Conservation (phyloP, 2,329 filamentous ascomycete species). For the Capronia coronata region DNA sequence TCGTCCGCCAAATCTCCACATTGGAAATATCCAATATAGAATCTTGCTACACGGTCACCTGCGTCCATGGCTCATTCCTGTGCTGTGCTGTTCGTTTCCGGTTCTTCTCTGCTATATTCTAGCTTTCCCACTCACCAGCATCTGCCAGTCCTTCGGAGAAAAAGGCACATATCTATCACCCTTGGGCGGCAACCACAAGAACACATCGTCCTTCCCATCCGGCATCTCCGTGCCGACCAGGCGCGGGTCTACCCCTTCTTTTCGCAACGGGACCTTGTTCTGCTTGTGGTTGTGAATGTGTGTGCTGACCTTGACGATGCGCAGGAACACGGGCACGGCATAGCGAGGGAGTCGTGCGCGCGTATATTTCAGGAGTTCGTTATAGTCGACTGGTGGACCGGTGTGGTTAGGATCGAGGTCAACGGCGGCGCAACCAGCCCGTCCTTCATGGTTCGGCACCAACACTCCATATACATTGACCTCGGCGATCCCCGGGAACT, state of each 20-base stretch:
- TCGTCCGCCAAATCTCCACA: no score
- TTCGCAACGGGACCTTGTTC: slow-evolving; percentile 61
- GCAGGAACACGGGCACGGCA: slow-evolving; percentile 67
- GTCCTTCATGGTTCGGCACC: slow-evolving; percentile 73
- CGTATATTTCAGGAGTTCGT: slow-evolving; percentile 53
- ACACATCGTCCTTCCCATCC: slow-evolving; percentile 33
- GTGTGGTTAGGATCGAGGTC: slow-evolving; percentile 46
- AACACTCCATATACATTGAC: slow-evolving; percentile 81
- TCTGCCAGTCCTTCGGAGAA: slow-evolving; percentile 16
- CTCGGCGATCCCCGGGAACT: slow-evolving; percentile 61
- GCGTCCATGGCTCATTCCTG: no score
- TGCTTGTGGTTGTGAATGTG: slow-evolving; percentile 74
- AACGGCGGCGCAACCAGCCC: slow-evolving; percentile 74
- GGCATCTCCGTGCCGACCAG: slow-evolving; percentile 21
- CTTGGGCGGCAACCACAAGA: slow-evolving; percentile 24
- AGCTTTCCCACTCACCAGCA: slow-evolving; percentile 17
- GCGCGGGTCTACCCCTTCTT: slow-evolving; percentile 27
- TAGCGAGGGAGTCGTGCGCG: slow-evolving; percentile 61
- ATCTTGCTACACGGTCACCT: no score
- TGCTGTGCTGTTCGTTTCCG: background rate
- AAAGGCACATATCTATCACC: slow-evolving; percentile 22
- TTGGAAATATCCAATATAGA: no score
- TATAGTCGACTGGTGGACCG: slow-evolving; percentile 50
- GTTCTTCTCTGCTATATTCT: slow-evolving; percentile 31
- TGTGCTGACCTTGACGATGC: slow-evolving; percentile 52